Conservation (phyloP, 768 basidiomycete species). For the Trametes coccinea region DNA sequence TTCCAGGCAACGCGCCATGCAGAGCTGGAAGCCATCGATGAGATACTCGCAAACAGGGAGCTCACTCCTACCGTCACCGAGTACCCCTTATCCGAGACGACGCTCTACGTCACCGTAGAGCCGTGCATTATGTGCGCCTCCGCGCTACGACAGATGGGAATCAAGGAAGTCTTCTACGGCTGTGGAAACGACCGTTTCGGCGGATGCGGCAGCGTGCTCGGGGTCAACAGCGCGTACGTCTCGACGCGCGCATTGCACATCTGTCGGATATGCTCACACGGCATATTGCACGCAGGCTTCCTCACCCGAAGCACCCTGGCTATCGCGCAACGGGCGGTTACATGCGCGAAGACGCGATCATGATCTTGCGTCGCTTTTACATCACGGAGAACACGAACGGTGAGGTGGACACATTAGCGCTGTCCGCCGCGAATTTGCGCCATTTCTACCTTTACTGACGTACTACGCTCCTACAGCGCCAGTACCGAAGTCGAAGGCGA, state of each 20-base stretch:
- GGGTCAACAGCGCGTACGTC: slow-evolving; percentile 71
- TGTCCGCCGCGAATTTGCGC: too few relatives aligned
- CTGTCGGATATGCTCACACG: neutral
- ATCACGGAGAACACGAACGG: slow-evolving; percentile 93
- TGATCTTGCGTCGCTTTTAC: slow-evolving; percentile 61
- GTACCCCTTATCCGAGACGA: slow-evolving; percentile 76
- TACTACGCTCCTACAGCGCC: slow-evolving; percentile 59
- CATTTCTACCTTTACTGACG: neutral
- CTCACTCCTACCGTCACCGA: slow-evolving; percentile 52
- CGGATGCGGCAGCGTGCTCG: slow-evolving; percentile 92
- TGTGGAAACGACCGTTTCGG: slow-evolving; percentile 96
- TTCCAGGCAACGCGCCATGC: slow-evolving; percentile 99
- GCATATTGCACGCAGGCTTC: slow-evolving; percentile 45
- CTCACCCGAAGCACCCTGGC: slow-evolving; percentile 70
- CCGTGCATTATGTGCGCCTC: slow-evolving; percentile 99
- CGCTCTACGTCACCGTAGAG: slow-evolving; percentile 96
- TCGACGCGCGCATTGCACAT: slow-evolving; percentile 23
- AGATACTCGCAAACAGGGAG: slow-evolving; percentile 63
- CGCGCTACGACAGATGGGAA: slow-evolving; percentile 90
- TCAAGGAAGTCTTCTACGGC: slow-evolving; percentile 88
- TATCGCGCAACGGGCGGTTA: slow-evolving; percentile 66
- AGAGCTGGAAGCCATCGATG: slow-evolving; percentile 94
- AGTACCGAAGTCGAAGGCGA: slow-evolving; percentile 82
- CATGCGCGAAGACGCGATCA: slow-evolving; percentile 57
- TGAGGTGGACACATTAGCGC: slow-evolving; percentile 32